Evolutionary conservation across 1,139 yeast species (phyloP).

Genomic region (Kurtzmaniella quercitrusa): DNA sequence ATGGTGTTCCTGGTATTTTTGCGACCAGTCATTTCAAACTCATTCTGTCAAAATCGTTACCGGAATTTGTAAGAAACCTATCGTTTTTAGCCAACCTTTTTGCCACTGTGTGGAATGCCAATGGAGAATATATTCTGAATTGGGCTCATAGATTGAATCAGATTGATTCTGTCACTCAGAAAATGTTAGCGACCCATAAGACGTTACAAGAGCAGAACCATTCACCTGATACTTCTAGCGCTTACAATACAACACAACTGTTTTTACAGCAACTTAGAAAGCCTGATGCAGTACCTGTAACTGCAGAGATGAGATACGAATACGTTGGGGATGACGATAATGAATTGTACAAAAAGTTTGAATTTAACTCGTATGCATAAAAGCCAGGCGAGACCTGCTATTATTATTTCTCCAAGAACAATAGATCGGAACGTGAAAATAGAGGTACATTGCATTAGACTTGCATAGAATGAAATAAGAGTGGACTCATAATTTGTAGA

Average conservation of each 20-base stretch:
- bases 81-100: constrained; percentile 66
- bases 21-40: constrained; percentile 75
- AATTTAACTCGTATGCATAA: constrained; percentile 38
- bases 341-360: constrained; percentile 33
- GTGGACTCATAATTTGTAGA: too few relatives aligned
- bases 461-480: too few relatives aligned
- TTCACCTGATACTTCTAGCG: constrained; percentile 2
- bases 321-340: constrained; percentile 20
- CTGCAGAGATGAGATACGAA: constrained; percentile 14
- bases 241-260: constrained; percentile 20
- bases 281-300: constrained; percentile 5
- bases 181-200: constrained; percentile 30
- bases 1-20: constrained; percentile 73
- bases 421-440: too few relatives aligned
- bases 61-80: constrained; percentile 62
- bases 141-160: constrained; percentile 70
- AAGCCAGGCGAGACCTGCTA: neutral
- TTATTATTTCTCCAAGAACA: too few relatives aligned
- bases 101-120: constrained; percentile 68
- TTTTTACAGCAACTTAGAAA: constrained; percentile 26
- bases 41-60: constrained; percentile 54
- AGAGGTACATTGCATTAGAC: neutral
- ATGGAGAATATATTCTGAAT: constrained; percentile 50
- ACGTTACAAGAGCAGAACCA: constrained; percentile 16
- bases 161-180: constrained; percentile 44